Evolutionary conservation across 495 filamentous ascomycete species (phyloP).

Genomic region (Paragyromitra xinjiangensis): DNA sequence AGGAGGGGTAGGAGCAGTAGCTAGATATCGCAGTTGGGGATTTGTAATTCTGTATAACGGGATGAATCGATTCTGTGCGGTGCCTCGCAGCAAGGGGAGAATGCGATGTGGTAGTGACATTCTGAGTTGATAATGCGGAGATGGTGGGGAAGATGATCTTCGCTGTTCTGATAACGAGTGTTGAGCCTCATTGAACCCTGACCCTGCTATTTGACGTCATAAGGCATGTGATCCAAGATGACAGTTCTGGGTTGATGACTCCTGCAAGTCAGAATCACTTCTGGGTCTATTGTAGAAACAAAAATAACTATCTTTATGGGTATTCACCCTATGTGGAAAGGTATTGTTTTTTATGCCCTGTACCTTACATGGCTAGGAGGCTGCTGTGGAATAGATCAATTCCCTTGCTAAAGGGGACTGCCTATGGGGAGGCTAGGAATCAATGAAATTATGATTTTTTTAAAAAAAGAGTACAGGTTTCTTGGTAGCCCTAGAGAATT

Average conservation of each 20-base stretch:
- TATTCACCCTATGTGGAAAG: too few species aligned
- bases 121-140: slow-evolving; percentile 45
- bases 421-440: too few species aligned
- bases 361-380: too few species aligned
- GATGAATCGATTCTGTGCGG: not conserved
- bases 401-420: too few species aligned
- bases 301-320: too few species aligned
- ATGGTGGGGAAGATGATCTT: not conserved
- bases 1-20: slow-evolving; percentile 17
- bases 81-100: slow-evolving; percentile 17
- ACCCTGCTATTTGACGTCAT: not conserved
- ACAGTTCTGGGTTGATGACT: not conserved
- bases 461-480: too few species aligned
- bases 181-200: not conserved
- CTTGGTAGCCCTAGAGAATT: too few species aligned
- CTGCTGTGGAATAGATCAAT: too few species aligned
- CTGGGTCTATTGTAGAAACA: too few species aligned
- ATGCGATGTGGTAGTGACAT: slow-evolving; percentile 20
- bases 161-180: not conserved
- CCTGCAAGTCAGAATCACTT: not conserved
- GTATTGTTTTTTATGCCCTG: too few species aligned
- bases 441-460: too few species aligned
- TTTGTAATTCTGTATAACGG: not conserved
- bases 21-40: slow-evolving; percentile 1
- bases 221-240: not conserved